Base-by-base conservation (phyloP, 257 asterid genomes). In the Echium plantagineum region DNA sequence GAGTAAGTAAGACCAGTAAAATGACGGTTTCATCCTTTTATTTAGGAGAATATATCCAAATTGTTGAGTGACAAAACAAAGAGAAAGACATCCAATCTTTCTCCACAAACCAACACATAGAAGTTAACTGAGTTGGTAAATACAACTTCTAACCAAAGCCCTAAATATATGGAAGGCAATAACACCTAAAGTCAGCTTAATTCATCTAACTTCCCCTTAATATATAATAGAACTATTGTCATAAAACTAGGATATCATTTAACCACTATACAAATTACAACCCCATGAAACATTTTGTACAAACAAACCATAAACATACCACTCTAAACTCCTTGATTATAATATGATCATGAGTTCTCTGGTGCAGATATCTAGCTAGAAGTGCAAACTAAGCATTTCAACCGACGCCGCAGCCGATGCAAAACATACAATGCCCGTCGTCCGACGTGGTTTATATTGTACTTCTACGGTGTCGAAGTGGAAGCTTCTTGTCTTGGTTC, bases 401-500 rank as follows among this genome's bases (percentile, higher is more conserved):
- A 42, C 49, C 4, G 2, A 42, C 49, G 13, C 49, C 49, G 17
- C 49, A 2, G 16, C 49, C 49, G 13, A 52, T 63, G 60, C 62
- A 54, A 66, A 28, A 60, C 65, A 74, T 71, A 67, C 46, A 52
- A 49, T 63, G 69, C 68, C 63, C 65, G 32, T 2, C 5, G 65
- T 35, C 75, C 10, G 13, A 15, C 10, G 49, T 10, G 13, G 3
- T 42, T 42, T 9, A 9, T 10, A 10, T 42, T 12, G 46, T 6
- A 7, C 13, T 35, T 35, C 46, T 35, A 35, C 47, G 94, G 87
- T 47, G 83, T 80, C 52, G 93, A 83, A 42, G 85, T 73, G 38
- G 89, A 86, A 73, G 90, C 94, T 72, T 84, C 96, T 42, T 81
- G 93, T 63, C 98, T 91, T 62, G 93, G 81, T 72, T 89, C 98